phyloP scores from a whole-genome alignment of 2,329 filamentous ascomycete species.

The Colletotrichum sp. region DNA sequence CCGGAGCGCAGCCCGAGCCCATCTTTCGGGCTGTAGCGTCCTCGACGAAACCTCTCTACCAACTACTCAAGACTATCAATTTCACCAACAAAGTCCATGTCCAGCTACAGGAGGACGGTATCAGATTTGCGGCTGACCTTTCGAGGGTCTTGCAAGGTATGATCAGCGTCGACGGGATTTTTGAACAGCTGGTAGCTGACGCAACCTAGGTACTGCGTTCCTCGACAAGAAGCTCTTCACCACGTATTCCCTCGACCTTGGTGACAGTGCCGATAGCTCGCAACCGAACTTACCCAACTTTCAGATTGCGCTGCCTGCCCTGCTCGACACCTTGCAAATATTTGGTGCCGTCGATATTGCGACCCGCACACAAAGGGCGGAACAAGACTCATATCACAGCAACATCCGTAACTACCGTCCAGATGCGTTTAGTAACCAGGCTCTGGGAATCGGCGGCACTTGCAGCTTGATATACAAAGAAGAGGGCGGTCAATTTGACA shows the following conservation, averaged over 20 bases:
- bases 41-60: conserved; percentile 77
- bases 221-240: conserved; percentile 90
- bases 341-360: conserved; percentile 83
- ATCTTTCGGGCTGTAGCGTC: conserved; percentile 79
- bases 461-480: conserved; percentile 82
- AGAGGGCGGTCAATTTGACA: conserved; percentile 78
- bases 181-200: background rate
- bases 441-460: conserved; percentile 82
- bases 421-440: conserved; percentile 83
- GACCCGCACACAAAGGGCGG: conserved; percentile 60
- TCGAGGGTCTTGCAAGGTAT: conserved; percentile 89
- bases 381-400: conserved; percentile 65
- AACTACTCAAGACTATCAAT: conserved; percentile 62
- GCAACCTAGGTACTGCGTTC: conserved; percentile 59
- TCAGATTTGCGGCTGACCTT: conserved; percentile 89
- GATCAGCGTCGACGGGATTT: conserved; percentile 13
- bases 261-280: conserved; percentile 41
- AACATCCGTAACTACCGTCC: conserved; percentile 66
- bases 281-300: conserved; percentile 68
- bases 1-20: conserved; percentile 38
- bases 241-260: conserved; percentile 74
- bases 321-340: conserved; percentile 94
- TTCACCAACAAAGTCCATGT: conserved; percentile 64
- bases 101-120: conserved; percentile 82
- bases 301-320: conserved; percentile 83